Base-by-base conservation (phyloP, 2,329 filamentous ascomycete species). In the Penicillium capsulatum region DNA sequence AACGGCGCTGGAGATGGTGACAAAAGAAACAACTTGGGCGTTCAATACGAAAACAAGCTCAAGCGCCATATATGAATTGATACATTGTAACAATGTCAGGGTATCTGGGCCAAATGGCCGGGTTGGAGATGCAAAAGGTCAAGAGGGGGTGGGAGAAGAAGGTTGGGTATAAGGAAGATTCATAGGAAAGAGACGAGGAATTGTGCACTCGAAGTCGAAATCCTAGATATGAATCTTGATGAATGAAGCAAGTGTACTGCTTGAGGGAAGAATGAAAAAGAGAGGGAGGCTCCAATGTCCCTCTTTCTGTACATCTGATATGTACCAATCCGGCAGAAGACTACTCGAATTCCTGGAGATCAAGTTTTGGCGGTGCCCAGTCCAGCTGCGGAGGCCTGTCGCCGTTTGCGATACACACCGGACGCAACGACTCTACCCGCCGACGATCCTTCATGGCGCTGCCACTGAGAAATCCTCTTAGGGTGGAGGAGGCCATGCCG, bases 361-460 rank as follows among this genome's bases (percentile, higher is more conserved):
- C 60, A 31, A 67, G 46, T 36, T 64, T 57, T 9, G 64, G 64
- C 5, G 62, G 64, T 20, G 59, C 44, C 64, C 63, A 67, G 44
- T 65, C 57, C 41, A 67, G 47, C 34, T 53, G 59, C 13, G 64
- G 64, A 1, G 64, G 57, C 20, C 51, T 51, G 29, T 66, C 60
- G 19, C 45, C 60, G 17, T 44, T 48, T 13, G 56, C 56, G 20
- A 63, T 51, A 26, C 51, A 65, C 3, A 63, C 51, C n/a, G 58
- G 42, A 14, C 52, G 58, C 36, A 56, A 48, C 7, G 50, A 51
- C 17, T 64, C 60, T 16, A 59, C 47, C 16, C 50, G 54, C 11
- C 50, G 53, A 36, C 54, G 56, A 15, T 62, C 59, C 35, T 53
- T 60, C 13, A 56, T 49, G 2, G 59, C 53, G 26, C 53, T 52